Percentiles rank a stretch among this genome's conserved stretches.
phyloP scores from a whole-genome alignment of 192 early-diverging fungal species.

The Chytriomyces sp. region DNA sequence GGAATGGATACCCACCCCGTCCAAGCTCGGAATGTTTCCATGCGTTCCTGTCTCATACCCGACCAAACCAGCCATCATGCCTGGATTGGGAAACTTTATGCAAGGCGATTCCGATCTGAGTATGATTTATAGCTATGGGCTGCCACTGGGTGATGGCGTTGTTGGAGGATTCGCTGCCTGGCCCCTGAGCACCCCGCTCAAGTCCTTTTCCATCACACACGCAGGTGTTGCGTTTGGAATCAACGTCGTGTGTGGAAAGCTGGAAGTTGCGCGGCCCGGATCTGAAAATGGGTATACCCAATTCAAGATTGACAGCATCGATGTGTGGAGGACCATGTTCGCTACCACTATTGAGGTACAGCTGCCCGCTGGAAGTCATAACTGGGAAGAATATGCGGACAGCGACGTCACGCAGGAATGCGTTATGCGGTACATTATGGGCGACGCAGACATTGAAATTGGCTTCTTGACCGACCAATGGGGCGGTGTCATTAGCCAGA shows the following conservation, averaged over 20 bases:
- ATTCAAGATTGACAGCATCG: neutral
- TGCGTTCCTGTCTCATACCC: neutral
- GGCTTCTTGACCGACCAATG: slow-evolving; percentile 8
- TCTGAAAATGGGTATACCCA: neutral
- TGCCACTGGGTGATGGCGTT: slow-evolving; percentile 11
- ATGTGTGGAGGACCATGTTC: neutral
- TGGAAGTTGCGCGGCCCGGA: neutral
- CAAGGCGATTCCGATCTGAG: neutral
- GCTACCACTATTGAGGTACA: neutral
- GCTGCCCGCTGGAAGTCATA: slow-evolving; percentile 5
- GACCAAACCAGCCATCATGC: neutral
- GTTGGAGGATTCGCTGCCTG: slow-evolving; percentile 10
- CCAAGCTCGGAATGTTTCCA: neutral
- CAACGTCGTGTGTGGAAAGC: slow-evolving; percentile 9
- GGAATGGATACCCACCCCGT: neutral
- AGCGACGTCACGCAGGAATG: neutral
- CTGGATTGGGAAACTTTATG: slow-evolving; percentile 13
- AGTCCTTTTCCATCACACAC: neutral
- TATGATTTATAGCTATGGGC: slow-evolving; percentile 6
- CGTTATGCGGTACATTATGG: neutral
- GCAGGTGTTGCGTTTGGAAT: neutral
- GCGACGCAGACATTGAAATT: neutral
- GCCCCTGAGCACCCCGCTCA: neutral
- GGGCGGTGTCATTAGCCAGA: neutral
- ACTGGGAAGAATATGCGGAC: slow-evolving; percentile 1